phyloP scores from a whole-genome alignment of 2,329 filamentous ascomycete species.

The Fusarium abutilonis region DNA sequence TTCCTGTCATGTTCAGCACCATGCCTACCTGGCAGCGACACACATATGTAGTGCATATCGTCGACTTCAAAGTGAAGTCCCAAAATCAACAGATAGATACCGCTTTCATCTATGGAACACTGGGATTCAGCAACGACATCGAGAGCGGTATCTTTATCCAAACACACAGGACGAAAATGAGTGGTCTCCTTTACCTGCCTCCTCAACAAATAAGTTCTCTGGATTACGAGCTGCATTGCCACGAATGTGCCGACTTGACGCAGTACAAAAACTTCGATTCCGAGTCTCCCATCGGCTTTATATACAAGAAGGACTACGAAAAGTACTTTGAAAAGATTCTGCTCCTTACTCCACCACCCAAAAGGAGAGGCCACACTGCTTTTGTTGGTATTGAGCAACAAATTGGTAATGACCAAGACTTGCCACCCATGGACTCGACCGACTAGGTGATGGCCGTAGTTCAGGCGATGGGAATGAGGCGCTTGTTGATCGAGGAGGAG shows the following conservation, averaged over 20 bases:
- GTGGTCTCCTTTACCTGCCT: conserved; percentile 29
- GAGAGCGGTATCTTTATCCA: conserved; percentile 37
- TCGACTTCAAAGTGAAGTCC: conserved; percentile 27
- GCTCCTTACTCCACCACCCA: conserved; percentile 1
- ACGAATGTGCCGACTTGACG: conserved; percentile 5
- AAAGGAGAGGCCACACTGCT: not conserved
- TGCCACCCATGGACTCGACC: conserved; percentile 23
- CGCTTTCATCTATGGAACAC: not conserved
- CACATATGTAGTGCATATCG: conserved; percentile 19
- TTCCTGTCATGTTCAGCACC: not conserved
- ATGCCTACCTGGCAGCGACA: conserved; percentile 29
- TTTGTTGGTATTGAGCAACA: not conserved
- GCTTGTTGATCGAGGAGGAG: conserved; percentile 32
- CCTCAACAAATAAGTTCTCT: not conserved
- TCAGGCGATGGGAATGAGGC: conserved; percentile 19
- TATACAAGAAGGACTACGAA: conserved; percentile 35
- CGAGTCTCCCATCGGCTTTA: conserved; percentile 23
- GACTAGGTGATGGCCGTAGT: conserved; percentile 37
- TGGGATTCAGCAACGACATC: not conserved
- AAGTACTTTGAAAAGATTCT: conserved; percentile 13
- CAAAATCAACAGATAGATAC: not conserved
- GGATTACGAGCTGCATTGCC: conserved; percentile 14
- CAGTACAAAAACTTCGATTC: conserved; percentile 23
- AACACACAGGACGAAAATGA: not conserved
- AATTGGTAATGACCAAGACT: not conserved